Evolutionary conservation across 805 yeast genomes (phyloP), one percentile per base, ranked within the genome.

Genomic region (Pichia gijzeniarum): DNA sequence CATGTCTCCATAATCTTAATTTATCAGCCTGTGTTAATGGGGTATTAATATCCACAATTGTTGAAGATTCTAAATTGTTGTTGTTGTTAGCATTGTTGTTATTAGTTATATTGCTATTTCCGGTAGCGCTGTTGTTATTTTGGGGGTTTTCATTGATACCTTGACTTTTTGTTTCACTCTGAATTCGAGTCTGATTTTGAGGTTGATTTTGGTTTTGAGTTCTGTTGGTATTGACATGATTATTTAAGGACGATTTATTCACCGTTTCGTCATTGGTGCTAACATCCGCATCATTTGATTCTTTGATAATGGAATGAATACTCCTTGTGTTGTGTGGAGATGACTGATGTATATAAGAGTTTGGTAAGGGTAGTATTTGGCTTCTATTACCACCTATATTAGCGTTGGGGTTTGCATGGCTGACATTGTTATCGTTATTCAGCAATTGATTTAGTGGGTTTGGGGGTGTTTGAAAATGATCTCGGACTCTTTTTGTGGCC

Each of bases 1-100:
- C 96, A 52, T 89, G 95, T 40, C 98, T 70, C 99, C 98, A 93
- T 25, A 86, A 69, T 38, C 98, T 67, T 31, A 93, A 72, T 53
- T 82, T 80, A 52, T 91, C 97, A 0, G 90, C 93, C 47, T 85
- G 93, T 0, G 95, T 76, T 35, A 78, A 58, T 5, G 82, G 82
- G 42, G 69, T 47, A 21, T 62, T 62, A 16, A 54, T 58, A 19
- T 56, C 61, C 8, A 35, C 42, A 21, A 42, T 47, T 14, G 46
- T 41, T 28, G 47, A 45, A 4, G 45, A 39, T 36, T 47, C 49
- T 16, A 32, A 14, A 25, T 40, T 19, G 18, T 16, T 21, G 18
- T 25, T 33, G 21, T 32, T 38, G 16, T 28, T 25, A 31, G 8
- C 13, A 20, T 25, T 35, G 25, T 10, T 30, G 28, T 22, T n/a